Evolutionary conservation across 352 stramenopile genomes (phyloP).

Genomic region (Phytophthora cryptogea): DNA sequence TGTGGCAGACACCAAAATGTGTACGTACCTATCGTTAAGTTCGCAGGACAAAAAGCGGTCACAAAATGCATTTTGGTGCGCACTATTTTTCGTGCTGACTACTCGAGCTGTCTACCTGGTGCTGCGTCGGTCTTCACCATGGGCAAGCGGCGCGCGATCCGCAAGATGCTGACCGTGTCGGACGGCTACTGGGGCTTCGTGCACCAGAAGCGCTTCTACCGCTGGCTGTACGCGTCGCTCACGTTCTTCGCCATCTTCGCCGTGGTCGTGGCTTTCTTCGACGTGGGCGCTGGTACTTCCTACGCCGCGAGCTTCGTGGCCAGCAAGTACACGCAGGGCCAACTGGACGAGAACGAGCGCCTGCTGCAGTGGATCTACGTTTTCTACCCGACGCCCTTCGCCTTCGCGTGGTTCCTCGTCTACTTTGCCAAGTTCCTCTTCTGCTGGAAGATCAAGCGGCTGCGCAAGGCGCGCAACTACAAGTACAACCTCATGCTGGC

Average conservation of each 20-base stretch:
- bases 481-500: conserved; percentile 83
- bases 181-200: conserved; percentile 82
- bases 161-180: conserved; percentile 73
- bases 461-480: conserved; percentile 80
- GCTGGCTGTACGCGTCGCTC: conserved; percentile 70
- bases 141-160: conserved; percentile 64
- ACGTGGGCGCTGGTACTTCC: conserved; percentile 59
- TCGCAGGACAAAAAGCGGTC: not conserved
- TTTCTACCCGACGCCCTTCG: conserved; percentile 72
- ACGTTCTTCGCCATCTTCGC: conserved; percentile 81
- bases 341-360: conserved; percentile 76
- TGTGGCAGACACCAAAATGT: too few relatives aligned
- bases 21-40: not conserved
- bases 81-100: conserved; percentile 10
- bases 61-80: not conserved
- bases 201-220: conserved; percentile 75
- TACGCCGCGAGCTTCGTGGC: conserved; percentile 54
- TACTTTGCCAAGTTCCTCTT: conserved; percentile 87
- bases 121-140: conserved; percentile 28
- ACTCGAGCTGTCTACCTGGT: not conserved
- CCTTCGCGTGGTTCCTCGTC: conserved; percentile 73
- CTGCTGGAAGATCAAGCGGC: conserved; percentile 73
- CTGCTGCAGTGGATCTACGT: conserved; percentile 77
- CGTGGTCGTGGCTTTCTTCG: conserved; percentile 77
- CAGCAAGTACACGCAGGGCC: conserved; percentile 52